Conservation (phyloP, 1,284 basidiomycete genomes). For the Fistulina hepatica region DNA sequence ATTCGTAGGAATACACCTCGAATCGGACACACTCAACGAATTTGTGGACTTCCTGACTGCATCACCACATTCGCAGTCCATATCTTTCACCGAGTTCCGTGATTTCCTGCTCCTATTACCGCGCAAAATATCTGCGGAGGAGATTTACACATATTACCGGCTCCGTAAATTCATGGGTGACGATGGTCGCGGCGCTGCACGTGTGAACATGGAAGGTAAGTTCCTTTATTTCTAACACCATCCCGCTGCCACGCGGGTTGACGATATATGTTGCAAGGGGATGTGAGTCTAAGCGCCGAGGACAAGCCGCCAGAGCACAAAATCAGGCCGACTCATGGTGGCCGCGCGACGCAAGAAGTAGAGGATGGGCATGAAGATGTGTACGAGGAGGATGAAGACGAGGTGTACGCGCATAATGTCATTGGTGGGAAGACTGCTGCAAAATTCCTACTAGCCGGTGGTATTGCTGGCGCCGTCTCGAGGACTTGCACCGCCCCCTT, state of each 20-base stretch:
- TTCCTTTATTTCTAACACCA: constrained; percentile 13
- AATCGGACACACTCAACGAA: constrained; percentile 56
- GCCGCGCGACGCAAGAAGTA: constrained; percentile 30
- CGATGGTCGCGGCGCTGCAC: constrained; percentile 66
- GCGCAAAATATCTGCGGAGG: constrained; percentile 66
- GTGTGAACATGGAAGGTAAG: constrained; percentile 82
- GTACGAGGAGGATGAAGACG: constrained; percentile 41
- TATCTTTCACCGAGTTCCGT: constrained; percentile 80
- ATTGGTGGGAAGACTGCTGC: constrained; percentile 67
- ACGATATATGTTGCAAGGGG: constrained; percentile 37
- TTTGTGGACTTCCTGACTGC: constrained; percentile 73
- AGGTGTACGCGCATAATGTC: constrained; percentile 50
- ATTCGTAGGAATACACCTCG: constrained; percentile 55
- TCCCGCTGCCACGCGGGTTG: constrained; percentile 9
- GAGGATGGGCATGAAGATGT: constrained; percentile 31
- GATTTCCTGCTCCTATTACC: constrained; percentile 85
- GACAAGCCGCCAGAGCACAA: constrained; percentile 41
- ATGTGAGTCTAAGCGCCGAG: constrained; percentile 64
- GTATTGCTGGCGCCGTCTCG: constrained; percentile 93
- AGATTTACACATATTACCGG: constrained; percentile 84
- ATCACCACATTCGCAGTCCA: constrained; percentile 53
- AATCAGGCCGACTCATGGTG: constrained; percentile 18
- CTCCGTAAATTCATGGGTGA: constrained; percentile 63
- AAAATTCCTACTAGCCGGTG: constrained; percentile 89
- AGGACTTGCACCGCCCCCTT: constrained; percentile 96